phyloP scores from a whole-genome alignment of 2,329 filamentous ascomycete genomes.

The Penicillium rolfsii region DNA sequence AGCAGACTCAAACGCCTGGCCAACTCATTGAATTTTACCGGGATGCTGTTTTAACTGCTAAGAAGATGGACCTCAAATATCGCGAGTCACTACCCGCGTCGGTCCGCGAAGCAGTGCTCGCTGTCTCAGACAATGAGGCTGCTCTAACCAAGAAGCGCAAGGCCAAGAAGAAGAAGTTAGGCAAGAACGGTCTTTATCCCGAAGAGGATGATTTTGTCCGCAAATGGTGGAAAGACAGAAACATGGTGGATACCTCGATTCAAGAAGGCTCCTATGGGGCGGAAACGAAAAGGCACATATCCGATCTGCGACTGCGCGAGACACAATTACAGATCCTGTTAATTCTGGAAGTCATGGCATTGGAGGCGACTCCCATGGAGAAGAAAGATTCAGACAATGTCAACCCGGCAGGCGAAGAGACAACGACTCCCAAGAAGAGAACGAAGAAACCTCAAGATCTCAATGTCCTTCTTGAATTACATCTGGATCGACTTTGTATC shows the following conservation, averaged over 20 bases:
- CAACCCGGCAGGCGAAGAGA: slow-evolving; percentile 21
- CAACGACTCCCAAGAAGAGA: slow-evolving; percentile 32
- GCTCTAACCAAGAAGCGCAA: slow-evolving; percentile 35
- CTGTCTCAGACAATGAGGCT: slow-evolving; percentile 42
- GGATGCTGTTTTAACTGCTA: slow-evolving; percentile 48
- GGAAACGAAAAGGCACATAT: slow-evolving; percentile 46
- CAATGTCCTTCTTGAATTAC: slow-evolving; percentile 49
- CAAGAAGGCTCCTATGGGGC: slow-evolving; percentile 38
- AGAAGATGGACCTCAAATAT: slow-evolving; percentile 54
- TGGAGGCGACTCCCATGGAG: slow-evolving; percentile 39
- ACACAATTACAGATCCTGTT: slow-evolving; percentile 55
- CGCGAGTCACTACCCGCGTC: slow-evolving; percentile 48
- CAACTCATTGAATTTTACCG: slow-evolving; percentile 46
- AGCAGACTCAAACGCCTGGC: slow-evolving; percentile 26
- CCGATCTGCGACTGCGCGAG: slow-evolving; percentile 52
- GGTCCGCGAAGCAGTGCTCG: slow-evolving; percentile 43
- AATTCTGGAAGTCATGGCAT: slow-evolving; percentile 51
- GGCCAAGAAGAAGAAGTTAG: slow-evolving; percentile 48
- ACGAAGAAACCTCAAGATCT: slow-evolving; percentile 49
- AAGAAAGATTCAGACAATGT: slow-evolving; percentile 25
- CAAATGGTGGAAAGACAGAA: slow-evolving; percentile 52
- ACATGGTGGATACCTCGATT: slow-evolving; percentile 24
- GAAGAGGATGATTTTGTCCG: slow-evolving; percentile 48
- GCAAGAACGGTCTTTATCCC: slow-evolving; percentile 53
- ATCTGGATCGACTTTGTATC: slow-evolving; percentile 54